Percentiles rank a stretch among this genome's conserved stretches.
Evolutionary conservation across 495 filamentous ascomycete genomes (phyloP).

Genomic region (Xylaria sp.): DNA sequence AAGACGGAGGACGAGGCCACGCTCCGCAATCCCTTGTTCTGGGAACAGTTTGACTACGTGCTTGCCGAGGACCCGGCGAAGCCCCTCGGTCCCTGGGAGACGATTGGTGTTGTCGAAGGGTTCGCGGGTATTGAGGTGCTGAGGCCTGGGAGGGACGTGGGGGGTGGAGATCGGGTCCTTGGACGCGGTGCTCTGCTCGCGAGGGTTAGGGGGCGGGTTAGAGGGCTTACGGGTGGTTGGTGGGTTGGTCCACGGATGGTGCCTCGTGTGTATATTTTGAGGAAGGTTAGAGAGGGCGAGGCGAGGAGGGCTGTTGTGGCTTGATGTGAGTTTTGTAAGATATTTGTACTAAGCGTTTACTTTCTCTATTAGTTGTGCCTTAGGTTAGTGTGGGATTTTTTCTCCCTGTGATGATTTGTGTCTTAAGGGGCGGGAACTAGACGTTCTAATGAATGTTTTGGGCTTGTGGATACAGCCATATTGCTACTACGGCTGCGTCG

Average conservation of each 20-base stretch:
- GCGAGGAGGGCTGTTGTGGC: constrained; percentile 37
- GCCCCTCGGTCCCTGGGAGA: constrained; percentile 69
- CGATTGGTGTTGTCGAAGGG: constrained; percentile 69
- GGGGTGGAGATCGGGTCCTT: constrained; percentile 34
- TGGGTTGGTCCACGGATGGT: constrained; percentile 69
- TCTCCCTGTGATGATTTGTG: too few relatives aligned
- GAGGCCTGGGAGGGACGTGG: constrained; percentile 47
- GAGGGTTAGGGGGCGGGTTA: constrained; percentile 40
- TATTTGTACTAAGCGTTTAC: constrained; percentile 1
- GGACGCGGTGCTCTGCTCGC: constrained; percentile 44
- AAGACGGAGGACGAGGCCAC: constrained; percentile 66
- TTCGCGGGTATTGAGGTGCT: constrained; percentile 74
- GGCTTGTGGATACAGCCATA: too few relatives aligned
- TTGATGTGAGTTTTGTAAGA: constrained; percentile 29
- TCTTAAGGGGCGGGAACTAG: too few relatives aligned
- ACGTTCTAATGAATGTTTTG: too few relatives aligned
- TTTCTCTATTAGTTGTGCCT: background rate
- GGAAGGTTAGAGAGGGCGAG: constrained; percentile 48
- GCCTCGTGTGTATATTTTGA: constrained; percentile 64
- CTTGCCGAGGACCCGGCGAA: constrained; percentile 70
- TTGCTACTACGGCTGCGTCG: too few relatives aligned
- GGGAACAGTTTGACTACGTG: constrained; percentile 82
- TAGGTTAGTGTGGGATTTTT: background rate
- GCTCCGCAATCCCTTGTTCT: constrained; percentile 72
- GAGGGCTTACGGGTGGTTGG: constrained; percentile 60